A percentile compares a stretch with the other conserved stretches of the same genome.
Conservation (phyloP, 164 flowering plant species). For the Berberis vulgaris region DNA sequence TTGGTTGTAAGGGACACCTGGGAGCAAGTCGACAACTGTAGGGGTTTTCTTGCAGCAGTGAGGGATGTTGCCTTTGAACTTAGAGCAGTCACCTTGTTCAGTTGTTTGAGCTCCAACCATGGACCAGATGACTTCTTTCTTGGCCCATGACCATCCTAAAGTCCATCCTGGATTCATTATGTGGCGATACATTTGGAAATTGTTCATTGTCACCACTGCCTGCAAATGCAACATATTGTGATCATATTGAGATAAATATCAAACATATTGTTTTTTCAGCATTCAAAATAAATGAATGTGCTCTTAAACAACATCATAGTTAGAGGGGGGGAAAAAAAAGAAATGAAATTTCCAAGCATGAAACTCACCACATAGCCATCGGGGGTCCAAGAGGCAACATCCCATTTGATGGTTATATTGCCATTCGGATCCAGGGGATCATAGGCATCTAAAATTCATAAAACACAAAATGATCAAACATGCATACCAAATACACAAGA, state of each 20-base stretch:
- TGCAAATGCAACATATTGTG: conserved; percentile 6
- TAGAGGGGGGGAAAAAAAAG: neutral
- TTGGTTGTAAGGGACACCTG: conserved; percentile 59
- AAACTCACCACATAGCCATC: conserved; percentile 55
- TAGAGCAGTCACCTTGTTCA: conserved; percentile 63
- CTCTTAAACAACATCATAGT: neutral
- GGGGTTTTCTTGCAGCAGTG: conserved; percentile 58
- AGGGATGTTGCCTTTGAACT: conserved; percentile 48
- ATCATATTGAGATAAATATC: neutral
- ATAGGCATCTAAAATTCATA: conserved; percentile 30
- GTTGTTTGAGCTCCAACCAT: conserved; percentile 61
- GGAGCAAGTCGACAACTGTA: conserved; percentile 50
- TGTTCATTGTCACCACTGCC: conserved; percentile 62
- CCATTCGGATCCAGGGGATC: conserved; percentile 55
- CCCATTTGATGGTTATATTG: conserved; percentile 56
- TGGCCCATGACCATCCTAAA: conserved; percentile 53
- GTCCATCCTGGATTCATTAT: conserved; percentile 63
- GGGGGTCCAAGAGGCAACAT: conserved; percentile 49
- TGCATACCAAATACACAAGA: neutral
- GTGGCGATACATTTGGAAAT: conserved; percentile 59
- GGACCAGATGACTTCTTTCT: conserved; percentile 63
- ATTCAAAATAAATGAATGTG: neutral
- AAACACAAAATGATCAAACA: neutral
- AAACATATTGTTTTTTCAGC: neutral
- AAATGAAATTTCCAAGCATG: neutral